These are phyloP conservation scores for Colletotrichum horii DNA, from an alignment of 2,329 filamentous ascomycete genomes.

Conservation along the genomic window DNA sequence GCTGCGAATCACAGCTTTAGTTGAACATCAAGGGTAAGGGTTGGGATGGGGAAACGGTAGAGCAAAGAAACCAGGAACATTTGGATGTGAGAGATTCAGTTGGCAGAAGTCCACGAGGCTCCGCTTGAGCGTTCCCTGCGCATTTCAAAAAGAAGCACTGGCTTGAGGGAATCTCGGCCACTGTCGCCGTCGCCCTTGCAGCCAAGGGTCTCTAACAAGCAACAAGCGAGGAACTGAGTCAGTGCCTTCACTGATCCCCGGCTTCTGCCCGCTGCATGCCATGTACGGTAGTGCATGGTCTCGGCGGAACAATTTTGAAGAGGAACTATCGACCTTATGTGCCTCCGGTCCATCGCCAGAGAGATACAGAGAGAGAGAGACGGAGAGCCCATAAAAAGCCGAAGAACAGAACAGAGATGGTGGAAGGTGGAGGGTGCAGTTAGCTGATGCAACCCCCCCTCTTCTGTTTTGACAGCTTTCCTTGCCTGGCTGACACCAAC, in stretches of 20 bases:
- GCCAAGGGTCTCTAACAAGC: neutral
- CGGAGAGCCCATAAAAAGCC: neutral
- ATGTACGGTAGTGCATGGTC: neutral
- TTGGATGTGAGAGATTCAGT: constrained; percentile 3
- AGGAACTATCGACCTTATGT: neutral
- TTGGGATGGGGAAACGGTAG: neutral
- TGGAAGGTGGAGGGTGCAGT: neutral
- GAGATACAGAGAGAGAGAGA: neutral
- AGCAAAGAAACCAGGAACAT: neutral
- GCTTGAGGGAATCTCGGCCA: neutral
- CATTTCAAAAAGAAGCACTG: neutral
- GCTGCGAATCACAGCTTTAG: constrained; percentile 11
- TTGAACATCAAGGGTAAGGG: neutral
- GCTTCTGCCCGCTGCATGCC: neutral
- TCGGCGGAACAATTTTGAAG: neutral
- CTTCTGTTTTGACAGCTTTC: neutral
- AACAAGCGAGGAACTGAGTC: neutral
- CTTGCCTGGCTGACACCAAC: neutral
- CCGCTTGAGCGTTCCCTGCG: neutral
- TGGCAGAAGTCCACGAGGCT: neutral
- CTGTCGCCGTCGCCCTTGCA: neutral
- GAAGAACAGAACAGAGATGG: neutral
- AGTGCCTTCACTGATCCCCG: neutral
- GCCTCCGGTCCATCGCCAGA: neutral
- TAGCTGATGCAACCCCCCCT: constrained; percentile 10